Evolutionary conservation across 306 rosid species (phyloP), one percentile per base, ranked within the genome.

Genomic region (Corylus americana): DNA sequence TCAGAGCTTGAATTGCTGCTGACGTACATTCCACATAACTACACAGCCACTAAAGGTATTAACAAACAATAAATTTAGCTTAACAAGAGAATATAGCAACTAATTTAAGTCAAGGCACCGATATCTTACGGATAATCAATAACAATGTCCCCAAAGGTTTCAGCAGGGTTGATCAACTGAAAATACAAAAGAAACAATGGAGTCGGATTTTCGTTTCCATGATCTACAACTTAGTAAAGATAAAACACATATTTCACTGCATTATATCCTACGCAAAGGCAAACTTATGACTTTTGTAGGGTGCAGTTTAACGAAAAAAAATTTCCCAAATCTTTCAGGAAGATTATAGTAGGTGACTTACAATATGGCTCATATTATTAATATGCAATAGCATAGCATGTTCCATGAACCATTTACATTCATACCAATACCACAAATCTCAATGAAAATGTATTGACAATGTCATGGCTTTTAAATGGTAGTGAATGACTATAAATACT

Each of bases 61-160:
- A 73, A 20, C 42, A 27, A 50, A 57, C 27, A 25, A 25, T 20
- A 63, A 74, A 29, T 14, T 7, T 9, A 53, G 55, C 31, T 1
- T 4, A 45, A 42, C 27, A 49, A 75, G 55, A 29, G 12, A 10
- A n/a, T 55, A 69, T 47, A 54, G 39, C 55, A 80, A 81, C n/a
- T 74, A 47, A 73, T 70, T 55, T 49, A 74, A 78, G 49, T 71
- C 72, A 78, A 85, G 82, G 69, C 59, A 55, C 55, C 25, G 79
- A 78, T 59, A 85, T 78, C 98, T 92, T 85, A 94, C 98, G 93
- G 83, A 86, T 94, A 94, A 85, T 94, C 98, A 77, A 94, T 91
- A 75, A 94, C 97, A 39, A 94, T 94, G 86, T 94, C 98, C 48
- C 98, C 98, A 76, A 94, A 94, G 53, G 97, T 94, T 80, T 94